Evolutionary conservation across 2,329 filamentous ascomycete genomes (phyloP).

Genomic region (Colletotrichum viniferum): DNA sequence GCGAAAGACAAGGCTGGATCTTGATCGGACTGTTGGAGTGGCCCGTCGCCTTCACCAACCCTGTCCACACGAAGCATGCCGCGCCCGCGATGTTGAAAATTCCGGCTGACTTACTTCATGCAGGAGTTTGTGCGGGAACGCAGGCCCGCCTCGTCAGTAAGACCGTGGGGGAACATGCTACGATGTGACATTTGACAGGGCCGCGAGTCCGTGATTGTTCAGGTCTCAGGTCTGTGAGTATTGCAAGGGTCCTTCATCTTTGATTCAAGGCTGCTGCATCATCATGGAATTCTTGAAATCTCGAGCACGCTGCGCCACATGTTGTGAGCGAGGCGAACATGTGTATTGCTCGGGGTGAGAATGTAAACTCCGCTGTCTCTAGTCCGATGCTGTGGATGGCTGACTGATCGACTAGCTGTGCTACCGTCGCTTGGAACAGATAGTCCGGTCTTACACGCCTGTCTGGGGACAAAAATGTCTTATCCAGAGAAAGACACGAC

Average conservation of each 20-base stretch:
- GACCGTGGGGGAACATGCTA: neutral
- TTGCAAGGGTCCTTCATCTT: neutral
- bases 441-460: neutral
- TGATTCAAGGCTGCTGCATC: neutral
- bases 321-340: neutral
- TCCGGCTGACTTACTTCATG: slow-evolving; percentile 3
- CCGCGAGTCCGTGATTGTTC: neutral
- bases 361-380: neutral
- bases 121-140: neutral
- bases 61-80: neutral
- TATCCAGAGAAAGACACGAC: neutral
- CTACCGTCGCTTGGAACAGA: neutral
- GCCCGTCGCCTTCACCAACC: neutral
- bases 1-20: neutral
- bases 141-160: neutral
- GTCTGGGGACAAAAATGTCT: neutral
- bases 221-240: slow-evolving; percentile 4
- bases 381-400: neutral
- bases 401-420: neutral
- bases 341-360: neutral
- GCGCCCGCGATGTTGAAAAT: neutral
- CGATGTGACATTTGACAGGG: neutral
- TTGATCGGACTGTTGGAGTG: neutral
- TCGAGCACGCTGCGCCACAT: neutral
- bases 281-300: neutral